Conservation (phyloP, 2,329 filamentous ascomycete genomes). For the Fusarium tanahbumbuense region DNA sequence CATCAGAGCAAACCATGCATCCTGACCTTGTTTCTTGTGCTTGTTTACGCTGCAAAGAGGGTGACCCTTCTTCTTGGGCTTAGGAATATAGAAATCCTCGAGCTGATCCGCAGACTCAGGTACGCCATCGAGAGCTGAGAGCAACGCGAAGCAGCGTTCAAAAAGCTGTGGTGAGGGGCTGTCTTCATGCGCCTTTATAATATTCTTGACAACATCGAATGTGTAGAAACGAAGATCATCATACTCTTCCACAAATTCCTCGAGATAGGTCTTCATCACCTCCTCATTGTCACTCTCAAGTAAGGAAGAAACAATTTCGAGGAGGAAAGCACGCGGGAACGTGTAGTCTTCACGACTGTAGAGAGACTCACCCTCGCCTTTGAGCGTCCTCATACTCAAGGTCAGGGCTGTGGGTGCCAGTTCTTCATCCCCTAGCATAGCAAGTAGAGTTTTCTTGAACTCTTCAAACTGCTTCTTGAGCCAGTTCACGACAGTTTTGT, state of each 20-base stretch:
- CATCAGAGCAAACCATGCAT: constrained; percentile 86
- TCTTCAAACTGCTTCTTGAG: constrained; percentile 79
- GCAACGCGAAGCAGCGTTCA: constrained; percentile 69
- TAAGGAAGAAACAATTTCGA: constrained; percentile 71
- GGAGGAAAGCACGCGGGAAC: constrained; percentile 77
- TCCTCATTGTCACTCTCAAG: constrained; percentile 68
- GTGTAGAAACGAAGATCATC: constrained; percentile 89
- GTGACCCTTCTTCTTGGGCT: constrained; percentile 75
- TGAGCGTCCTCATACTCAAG: constrained; percentile 84
- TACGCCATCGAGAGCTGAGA: constrained; percentile 76
- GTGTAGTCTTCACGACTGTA: constrained; percentile 71
- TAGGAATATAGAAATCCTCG: constrained; percentile 73
- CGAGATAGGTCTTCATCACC: constrained; percentile 77
- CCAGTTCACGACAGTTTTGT: constrained; percentile 80
- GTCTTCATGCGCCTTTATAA: constrained; percentile 43
- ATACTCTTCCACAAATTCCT: constrained; percentile 81
- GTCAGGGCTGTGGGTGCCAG: constrained; percentile 79
- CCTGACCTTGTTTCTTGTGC: constrained; percentile 84
- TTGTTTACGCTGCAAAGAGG: constrained; percentile 72
- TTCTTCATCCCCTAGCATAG: constrained; percentile 70
- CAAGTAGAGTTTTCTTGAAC: constrained; percentile 72
- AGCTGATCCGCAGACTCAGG: constrained; percentile 75
- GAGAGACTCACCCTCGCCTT: constrained; percentile 77
- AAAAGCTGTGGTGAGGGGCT: constrained; percentile 54
- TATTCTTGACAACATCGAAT: constrained; percentile 72